Conservation (phyloP, 2,329 filamentous ascomycete species). For the Colletotrichum chlorophyti region DNA sequence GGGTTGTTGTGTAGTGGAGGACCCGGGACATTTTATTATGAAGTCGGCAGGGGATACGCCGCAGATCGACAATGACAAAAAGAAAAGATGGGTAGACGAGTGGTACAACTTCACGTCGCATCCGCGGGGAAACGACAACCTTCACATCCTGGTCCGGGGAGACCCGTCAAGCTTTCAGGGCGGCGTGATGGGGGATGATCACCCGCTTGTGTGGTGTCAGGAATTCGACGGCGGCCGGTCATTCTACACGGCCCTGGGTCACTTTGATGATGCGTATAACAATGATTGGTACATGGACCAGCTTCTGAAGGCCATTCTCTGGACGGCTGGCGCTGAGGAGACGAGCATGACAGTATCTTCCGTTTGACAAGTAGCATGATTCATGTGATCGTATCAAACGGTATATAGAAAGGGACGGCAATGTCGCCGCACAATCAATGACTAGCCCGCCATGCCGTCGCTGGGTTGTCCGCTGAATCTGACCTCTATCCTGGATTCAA, state of each 20-base stretch:
- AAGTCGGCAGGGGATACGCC: conserved; percentile 21
- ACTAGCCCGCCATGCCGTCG: conserved; percentile 12
- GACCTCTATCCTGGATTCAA: conserved; percentile 44
- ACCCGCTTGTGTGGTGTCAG: conserved; percentile 48
- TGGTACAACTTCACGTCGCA: conserved; percentile 50
- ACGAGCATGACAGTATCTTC: not conserved
- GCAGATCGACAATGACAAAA: not conserved
- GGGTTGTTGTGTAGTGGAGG: conserved; percentile 38
- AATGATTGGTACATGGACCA: conserved; percentile 35
- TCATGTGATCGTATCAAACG: conserved; percentile 4
- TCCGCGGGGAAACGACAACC: conserved; percentile 33
- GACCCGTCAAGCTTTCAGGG: conserved; percentile 44
- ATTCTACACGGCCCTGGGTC: conserved; percentile 50
- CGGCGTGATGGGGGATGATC: conserved; percentile 42
- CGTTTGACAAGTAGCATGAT: not conserved
- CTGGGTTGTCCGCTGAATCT: conserved; percentile 17
- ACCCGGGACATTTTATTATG: conserved; percentile 38
- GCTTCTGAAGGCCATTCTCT: conserved; percentile 21
- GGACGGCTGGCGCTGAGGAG: conserved; percentile 16
- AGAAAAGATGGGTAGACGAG: conserved; percentile 44
- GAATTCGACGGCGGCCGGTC: conserved; percentile 45
- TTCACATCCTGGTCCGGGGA: conserved; percentile 43
- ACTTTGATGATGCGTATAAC: conserved; percentile 47
- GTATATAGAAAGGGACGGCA: not conserved
- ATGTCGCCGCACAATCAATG: not conserved